These are phyloP conservation scores for Coemansia sp. DNA, from an alignment of 192 early-diverging fungal species.

Conservation along the genomic window DNA sequence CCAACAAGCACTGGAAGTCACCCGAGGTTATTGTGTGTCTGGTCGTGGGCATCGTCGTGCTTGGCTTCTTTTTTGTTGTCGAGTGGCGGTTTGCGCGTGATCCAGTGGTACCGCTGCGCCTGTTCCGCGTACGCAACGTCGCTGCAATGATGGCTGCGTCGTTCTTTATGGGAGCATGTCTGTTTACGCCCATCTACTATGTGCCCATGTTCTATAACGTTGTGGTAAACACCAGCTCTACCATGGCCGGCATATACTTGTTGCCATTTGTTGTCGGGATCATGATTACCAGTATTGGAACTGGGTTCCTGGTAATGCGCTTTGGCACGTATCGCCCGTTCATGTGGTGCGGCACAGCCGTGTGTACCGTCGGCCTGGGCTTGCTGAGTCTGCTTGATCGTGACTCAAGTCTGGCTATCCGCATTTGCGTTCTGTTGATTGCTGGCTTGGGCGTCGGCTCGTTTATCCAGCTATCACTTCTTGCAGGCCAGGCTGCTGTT, in stretches of 20 bases:
- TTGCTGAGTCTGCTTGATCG: slow-evolving; percentile 61
- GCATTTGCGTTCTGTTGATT: slow-evolving; percentile 68
- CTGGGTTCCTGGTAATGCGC: slow-evolving; percentile 66
- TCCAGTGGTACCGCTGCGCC: slow-evolving; percentile 65
- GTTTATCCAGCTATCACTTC: slow-evolving; percentile 71
- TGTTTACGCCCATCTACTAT: slow-evolving; percentile 67
- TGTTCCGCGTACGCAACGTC: slow-evolving; percentile 63
- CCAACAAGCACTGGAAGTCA: slow-evolving; percentile 63
- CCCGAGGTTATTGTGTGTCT: slow-evolving; percentile 63
- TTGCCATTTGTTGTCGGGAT: slow-evolving; percentile 62
- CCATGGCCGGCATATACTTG: slow-evolving; percentile 59
- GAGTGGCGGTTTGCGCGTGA: slow-evolving; percentile 61
- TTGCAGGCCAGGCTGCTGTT: slow-evolving; percentile 72
- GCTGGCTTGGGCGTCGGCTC: slow-evolving; percentile 75
- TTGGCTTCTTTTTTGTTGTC: slow-evolving; percentile 52
- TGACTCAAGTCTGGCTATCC: slow-evolving; percentile 51
- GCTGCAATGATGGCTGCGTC: slow-evolving; percentile 56
- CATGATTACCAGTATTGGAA: slow-evolving; percentile 61
- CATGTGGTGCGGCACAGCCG: slow-evolving; percentile 67
- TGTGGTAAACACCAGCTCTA: slow-evolving; percentile 60
- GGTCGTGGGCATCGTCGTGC: slow-evolving; percentile 50
- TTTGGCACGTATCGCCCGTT: slow-evolving; percentile 66
- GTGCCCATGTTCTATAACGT: slow-evolving; percentile 67
- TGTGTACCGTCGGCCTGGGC: slow-evolving; percentile 64
- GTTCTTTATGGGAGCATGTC: slow-evolving; percentile 62